Base-by-base conservation (phyloP, 169 alveolate species). In the Plasmodium yoelii region DNA sequence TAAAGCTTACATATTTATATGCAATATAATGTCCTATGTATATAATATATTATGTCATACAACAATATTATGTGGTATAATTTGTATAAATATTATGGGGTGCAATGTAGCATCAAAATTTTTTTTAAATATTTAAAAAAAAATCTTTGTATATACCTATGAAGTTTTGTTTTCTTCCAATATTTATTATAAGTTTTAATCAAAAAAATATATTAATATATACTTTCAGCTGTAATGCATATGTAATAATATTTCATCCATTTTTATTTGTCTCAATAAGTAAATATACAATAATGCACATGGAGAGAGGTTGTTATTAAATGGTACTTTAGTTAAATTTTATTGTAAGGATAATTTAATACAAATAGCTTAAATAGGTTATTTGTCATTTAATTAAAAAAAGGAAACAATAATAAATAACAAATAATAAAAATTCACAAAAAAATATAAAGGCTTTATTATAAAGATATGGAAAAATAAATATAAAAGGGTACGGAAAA, bases 211-310 rank as follows among this genome's bases (percentile, higher is more conserved):
- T 34, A 34, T 34, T 34, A 34, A 34, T 34, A 34, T 34, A 34
- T 34, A 34, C 42, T 34, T 34, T 34, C 42, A 34, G 42, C 7
- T 34, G 42, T 34, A 34, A 34, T 44, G 34, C 26, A 57, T 64
- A 57, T 44, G 57, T 73, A 57, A 71, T 18, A 19, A 19, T 34
- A 18, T 73, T 59, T 59, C 39, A 9, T 39, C n/a, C 22, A 19
- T 57, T 18, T 24, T 26, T 34, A 42, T 59, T 59, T 73, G 87
- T 73, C 87, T 73, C 87, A 73, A 61, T 71, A 71, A 34, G 49
- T 46, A 51, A 47, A 47, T 10, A 46, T 55, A 19, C 28, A 18
- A 39, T 56, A 73, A 49, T 22, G 87, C 87, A 73, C 72, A 51
- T 19, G 60, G 86, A 56, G 69, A 57, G 71, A 24, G 55, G 34